Percentiles rank a stretch among this genome's conserved stretches.
Evolutionary conservation across 2,329 filamentous ascomycete genomes (phyloP).

Genomic region (Mycosphaerella sp.): DNA sequence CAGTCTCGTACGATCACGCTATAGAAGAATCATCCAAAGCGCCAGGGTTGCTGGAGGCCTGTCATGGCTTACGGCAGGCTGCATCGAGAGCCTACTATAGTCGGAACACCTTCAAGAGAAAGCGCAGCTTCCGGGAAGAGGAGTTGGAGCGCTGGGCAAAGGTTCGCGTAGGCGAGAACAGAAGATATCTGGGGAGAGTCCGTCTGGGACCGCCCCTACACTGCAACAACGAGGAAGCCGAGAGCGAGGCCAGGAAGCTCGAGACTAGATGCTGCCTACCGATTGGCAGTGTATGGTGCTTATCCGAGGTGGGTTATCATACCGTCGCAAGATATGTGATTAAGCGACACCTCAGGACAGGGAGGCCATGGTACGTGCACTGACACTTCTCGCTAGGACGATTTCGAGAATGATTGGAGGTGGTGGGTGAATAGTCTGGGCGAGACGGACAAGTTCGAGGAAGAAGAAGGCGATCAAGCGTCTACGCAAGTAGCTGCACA

Average conservation of each 20-base stretch:
- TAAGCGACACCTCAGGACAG: too few relatives aligned
- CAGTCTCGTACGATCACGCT: conserved; percentile 6
- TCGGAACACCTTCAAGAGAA: conserved; percentile 15
- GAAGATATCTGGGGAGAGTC: conserved; percentile 6
- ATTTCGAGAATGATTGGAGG: conserved; percentile 11
- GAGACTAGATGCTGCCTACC: conserved; percentile 8
- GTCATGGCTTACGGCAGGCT: conserved; percentile 10
- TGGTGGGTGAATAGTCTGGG: conserved; percentile 16
- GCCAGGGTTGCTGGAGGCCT: conserved; percentile 12
- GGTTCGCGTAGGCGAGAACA: conserved; percentile 10
- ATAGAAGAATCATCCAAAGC: conserved; percentile 3
- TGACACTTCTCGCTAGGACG: neutral
- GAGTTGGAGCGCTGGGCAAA: conserved; percentile 12
- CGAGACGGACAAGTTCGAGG: conserved; percentile 10
- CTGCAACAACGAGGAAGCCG: conserved; percentile 13
- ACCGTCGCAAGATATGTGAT: too few relatives aligned
- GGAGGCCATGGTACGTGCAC: too few relatives aligned
- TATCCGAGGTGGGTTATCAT: conserved; percentile 1
- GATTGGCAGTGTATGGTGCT: conserved; percentile 12
- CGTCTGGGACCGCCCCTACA: conserved; percentile 10
- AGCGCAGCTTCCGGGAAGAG: conserved; percentile 9
- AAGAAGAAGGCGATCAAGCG: neutral
- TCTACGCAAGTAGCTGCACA: neutral
- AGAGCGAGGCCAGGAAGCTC: conserved; percentile 9
- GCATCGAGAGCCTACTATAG: conserved; percentile 11